These are phyloP conservation scores for Microbotryum violaceum DNA, from an alignment of 1,284 basidiomycete genomes.

Conservation along the genomic window DNA sequence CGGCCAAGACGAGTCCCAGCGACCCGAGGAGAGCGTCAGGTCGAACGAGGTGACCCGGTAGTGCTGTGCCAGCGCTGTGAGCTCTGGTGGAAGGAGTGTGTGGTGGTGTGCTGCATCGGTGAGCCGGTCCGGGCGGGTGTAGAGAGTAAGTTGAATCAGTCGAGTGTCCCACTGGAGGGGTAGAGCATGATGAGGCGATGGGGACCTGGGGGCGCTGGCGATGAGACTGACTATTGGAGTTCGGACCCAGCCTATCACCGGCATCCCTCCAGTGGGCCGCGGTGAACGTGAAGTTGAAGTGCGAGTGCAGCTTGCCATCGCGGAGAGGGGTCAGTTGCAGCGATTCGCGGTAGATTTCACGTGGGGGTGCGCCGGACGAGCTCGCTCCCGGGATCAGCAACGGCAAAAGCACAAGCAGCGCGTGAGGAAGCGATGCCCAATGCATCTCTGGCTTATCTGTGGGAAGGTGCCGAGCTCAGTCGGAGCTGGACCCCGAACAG, in stretches of 20 bases:
- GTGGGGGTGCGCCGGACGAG: background rate
- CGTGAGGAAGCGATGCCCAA: no score
- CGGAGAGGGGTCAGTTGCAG: conserved; percentile 64
- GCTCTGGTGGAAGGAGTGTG: conserved; percentile 69
- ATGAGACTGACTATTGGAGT: conserved; percentile 46
- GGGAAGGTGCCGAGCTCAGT: no score
- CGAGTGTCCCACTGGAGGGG: background rate
- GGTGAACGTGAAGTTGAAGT: conserved; percentile 70
- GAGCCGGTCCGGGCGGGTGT: conserved; percentile 2
- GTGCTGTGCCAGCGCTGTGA: conserved; percentile 76
- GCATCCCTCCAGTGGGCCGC: conserved; percentile 34
- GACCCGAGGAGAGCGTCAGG: conserved; percentile 46
- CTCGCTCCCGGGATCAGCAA: no score
- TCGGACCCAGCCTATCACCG: conserved; percentile 50
- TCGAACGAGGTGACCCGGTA: conserved; percentile 79
- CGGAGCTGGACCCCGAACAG: no score
- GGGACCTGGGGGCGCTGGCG: no score
- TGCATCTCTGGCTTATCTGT: no score
- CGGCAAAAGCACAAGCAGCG: no score
- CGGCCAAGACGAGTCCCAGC: conserved; percentile 29
- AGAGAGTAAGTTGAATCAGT: background rate
- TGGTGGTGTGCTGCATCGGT: conserved; percentile 61
- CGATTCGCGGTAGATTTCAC: conserved; percentile 49
- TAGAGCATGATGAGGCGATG: no score
- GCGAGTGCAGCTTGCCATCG: conserved; percentile 74